These are phyloP conservation scores for Articulospora tetracladia DNA, from an alignment of 495 filamentous ascomycete species.

Conservation along the genomic window DNA sequence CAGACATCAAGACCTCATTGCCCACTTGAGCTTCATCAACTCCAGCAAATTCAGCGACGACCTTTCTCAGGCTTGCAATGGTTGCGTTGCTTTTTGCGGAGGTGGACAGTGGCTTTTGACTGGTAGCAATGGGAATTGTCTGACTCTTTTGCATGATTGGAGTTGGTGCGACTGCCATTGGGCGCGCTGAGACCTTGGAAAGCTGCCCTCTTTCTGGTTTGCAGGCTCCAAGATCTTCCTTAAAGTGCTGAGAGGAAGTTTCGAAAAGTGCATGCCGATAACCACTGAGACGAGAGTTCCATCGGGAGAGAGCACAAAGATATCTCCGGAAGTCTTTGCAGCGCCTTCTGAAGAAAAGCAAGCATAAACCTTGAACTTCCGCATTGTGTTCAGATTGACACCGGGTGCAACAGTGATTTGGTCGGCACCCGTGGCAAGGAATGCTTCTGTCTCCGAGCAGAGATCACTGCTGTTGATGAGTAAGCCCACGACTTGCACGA, in stretches of 20 bases:
- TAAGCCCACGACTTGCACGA: background rate
- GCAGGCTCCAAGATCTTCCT: background rate
- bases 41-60: background rate
- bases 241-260: background rate
- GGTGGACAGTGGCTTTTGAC: background rate
- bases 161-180: background rate
- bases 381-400: background rate
- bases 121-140: background rate
- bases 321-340: background rate
- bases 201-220: background rate
- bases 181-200: background rate
- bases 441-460: background rate
- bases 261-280: background rate
- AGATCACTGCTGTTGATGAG: background rate
- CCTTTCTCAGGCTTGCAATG: background rate
- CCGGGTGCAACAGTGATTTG: background rate
- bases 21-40: background rate
- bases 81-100: background rate
- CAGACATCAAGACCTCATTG: slow-evolving; percentile 8
- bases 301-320: background rate
- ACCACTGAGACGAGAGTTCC: background rate
- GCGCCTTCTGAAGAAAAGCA: background rate
- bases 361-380: background rate
- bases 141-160: background rate
- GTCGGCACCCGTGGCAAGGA: background rate